Evolutionary conservation across 2,329 filamentous ascomycete genomes (phyloP), one percentile per base, ranked within the genome.

Genomic region (Mariannaea sp.): DNA sequence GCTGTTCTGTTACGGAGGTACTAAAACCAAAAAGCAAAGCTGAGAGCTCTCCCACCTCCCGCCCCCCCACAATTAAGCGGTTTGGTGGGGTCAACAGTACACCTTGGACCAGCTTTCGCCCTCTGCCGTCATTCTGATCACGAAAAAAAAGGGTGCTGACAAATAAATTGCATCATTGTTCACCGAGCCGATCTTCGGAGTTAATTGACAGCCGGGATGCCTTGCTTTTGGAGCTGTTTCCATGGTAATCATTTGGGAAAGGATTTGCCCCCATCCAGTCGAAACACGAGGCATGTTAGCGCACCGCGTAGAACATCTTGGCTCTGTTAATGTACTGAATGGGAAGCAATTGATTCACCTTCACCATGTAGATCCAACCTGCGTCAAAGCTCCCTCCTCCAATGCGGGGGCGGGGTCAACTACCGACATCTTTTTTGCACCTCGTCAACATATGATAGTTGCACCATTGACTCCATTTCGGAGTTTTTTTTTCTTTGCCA

Each of bases 121-220:
- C 48, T 51, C 46, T 63, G 54, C 60, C 62, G 62, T 66, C 64
- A 66, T 66, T 55, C 58, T 58, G 41, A 39, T 36, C 51, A n/a
- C n/a, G n/a, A n/a, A 40, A 43, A 41, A 52, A 58, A 43, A 42
- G 32, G 39, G 52, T 41, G 47, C 59, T 64, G 64, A 65, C 60
- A 58, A 61, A 64, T 64, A 22, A 55, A 61, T 64, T 65, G 57
- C 64, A 65, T 66, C 64, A 66, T 65, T 53, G 47, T 42, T 26
- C 7, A n/a, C 30, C 38, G 41, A 49, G 55, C 53, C 59, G 55
- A 61, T 58, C 19, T 43, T 65, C 59, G 60, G 61, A 64, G 57
- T 16, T n/a, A 33, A 30, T 38, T 42, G 30, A n/a, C n/a, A n/a
- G n/a, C n/a, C n/a, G n/a, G n/a, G 5, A 32, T 32, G 24, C 24